Base-by-base conservation (phyloP, 148 eudicot genomes). In the Talinum fruticosum region DNA sequence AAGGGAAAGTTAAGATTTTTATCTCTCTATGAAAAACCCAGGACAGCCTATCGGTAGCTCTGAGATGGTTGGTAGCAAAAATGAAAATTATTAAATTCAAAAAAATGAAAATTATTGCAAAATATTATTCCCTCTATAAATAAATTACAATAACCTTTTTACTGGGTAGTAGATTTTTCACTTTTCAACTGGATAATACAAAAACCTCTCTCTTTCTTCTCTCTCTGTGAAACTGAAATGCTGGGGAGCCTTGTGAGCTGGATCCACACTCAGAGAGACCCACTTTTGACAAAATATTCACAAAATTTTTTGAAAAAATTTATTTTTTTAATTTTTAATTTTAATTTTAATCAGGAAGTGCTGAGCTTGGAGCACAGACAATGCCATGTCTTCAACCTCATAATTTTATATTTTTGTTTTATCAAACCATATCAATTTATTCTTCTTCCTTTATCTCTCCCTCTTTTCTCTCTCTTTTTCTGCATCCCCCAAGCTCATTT, bases 221-320 rank as follows among this genome's bases (percentile, higher is more conserved):
- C 29, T 59, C 64, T 47, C 73, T 38, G 15, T 69, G 51, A n/a
- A n/a, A n/a, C 67, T 47, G 26, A 10, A 61, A 37, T 38, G 33
- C 19, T 41, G 71, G 80, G 75, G 19, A 65, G 33, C 76, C 34
- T 54, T 81, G 71, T 79, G 85, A 83, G 82, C 82, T 83, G 85
- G 66, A 83, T 83, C 76, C 85, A 83, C 82, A 64, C 82, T 83
- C 85, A 79, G 26, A 70, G 54, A 64, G 82, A 75, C 82, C 79
- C 79, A 83, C 79, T 72, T n/a, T n/a, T 51, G n/a, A 29, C 72
- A 23, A 53, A 69, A 66, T 82, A 79, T 79, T 76, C 67, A 79
- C 41, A 37, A 62, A 29, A 23, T 41, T 41, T 41, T 41, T 41
- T 7, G 0, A 29, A 21, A 51, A 61, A 19, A 5, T 38, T 66